phyloP scores from a whole-genome alignment of 192 early-diverging fungal species.

The Umbelopsis sp. region DNA sequence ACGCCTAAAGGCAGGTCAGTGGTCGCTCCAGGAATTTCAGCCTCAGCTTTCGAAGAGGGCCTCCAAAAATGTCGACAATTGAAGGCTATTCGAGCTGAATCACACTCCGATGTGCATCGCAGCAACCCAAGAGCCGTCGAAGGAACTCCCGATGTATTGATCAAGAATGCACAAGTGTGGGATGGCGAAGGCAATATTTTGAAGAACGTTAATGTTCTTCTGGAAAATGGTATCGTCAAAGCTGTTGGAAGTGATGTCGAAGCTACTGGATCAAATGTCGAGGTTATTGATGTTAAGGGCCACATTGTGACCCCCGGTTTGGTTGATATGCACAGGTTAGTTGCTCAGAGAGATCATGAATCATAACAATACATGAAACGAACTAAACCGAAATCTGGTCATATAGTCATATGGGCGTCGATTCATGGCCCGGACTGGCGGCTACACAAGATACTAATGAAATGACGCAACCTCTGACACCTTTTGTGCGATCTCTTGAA shows the following conservation, averaged over 20 bases:
- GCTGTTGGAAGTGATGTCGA: conserved; percentile 29
- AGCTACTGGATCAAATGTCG: conserved; percentile 1
- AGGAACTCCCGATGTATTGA: not conserved
- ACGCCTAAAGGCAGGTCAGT: not conserved
- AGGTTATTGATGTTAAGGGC: conserved; percentile 54
- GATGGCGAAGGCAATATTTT: conserved; percentile 34
- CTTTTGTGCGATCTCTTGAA: conserved; percentile 69
- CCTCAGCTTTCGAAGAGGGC: conserved; percentile 6
- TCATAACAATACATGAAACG: not conserved
- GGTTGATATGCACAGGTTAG: conserved; percentile 52
- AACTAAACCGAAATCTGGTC: not conserved
- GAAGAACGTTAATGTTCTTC: conserved; percentile 44
- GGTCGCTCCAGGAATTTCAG: conserved; percentile 2
- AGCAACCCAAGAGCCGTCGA: conserved; percentile 26
- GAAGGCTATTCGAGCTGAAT: not conserved
- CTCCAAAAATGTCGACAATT: conserved; percentile 3
- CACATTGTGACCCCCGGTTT: conserved; percentile 61
- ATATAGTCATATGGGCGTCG: conserved; percentile 65
- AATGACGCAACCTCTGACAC: conserved; percentile 57
- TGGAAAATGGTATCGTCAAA: conserved; percentile 46
- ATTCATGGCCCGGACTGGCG: conserved; percentile 61
- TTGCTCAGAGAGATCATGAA: not conserved
- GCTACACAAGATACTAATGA: conserved; percentile 70
- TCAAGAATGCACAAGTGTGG: conserved; percentile 41
- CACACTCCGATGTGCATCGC: not conserved